Evolutionary conservation across 2,329 filamentous ascomycete species (phyloP), one percentile per base, ranked within the genome.

Genomic region (Xylariales sp.): DNA sequence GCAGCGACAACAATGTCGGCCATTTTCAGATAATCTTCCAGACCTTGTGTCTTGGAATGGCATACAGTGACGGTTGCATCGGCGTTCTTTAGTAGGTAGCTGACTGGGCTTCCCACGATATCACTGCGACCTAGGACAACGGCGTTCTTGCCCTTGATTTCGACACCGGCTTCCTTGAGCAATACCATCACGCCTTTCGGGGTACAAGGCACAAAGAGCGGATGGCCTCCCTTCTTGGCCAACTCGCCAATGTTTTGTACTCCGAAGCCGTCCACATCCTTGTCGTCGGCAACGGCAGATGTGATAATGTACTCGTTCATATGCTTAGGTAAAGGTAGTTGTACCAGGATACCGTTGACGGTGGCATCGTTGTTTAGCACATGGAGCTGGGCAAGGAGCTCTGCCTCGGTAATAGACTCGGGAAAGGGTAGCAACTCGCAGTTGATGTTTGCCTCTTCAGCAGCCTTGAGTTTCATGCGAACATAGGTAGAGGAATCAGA

Each of bases 401-500:
- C 90, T 41, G 83, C 71, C 68, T 97, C 88, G 41, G 82, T 80
- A 61, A 90, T 86, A 47, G 82, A 74, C 55, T 91, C 87, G 38
- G 87, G 81, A 56, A 90, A 87, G 60, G 91, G 87, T 52, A 94
- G 72, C 49, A 96, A 71, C 58, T 90, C 84, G 71, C 91, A 96
- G 49, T 78, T 74, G 60, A 98, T 96, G 59, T 88, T 88, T 59
- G 90, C 89, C 86, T 97, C 93, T 63, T 87, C 74, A 44, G 93
- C 93, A 51, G 93, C 93, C 77, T 96, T 98, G 59, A 96, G 72
- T 74, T 98, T 98, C 93, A 98, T 98, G 69, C 90, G 90, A 68
- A 98, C 91, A 86, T 98, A 98, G 39, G 91, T 97, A 59, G 84
- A 86, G 27, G 90, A 96, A 70, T 98, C 93, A 52, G 87, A 88